Evolutionary conservation across 192 early-diverging fungal species (phyloP).

Genomic region (Entomortierella chlamydospora): DNA sequence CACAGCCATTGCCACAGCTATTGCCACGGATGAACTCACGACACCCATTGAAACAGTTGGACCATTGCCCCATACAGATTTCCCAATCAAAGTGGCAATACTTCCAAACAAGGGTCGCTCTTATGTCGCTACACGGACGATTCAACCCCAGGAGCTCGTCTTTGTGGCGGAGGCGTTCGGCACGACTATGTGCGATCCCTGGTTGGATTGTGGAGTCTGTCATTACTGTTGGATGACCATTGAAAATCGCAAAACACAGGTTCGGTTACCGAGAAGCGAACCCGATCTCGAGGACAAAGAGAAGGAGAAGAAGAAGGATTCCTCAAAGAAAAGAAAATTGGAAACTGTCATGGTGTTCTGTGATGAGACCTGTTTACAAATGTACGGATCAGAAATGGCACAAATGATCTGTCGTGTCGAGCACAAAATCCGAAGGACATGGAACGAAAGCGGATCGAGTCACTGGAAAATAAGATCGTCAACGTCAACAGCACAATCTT

Average conservation of each 20-base stretch:
- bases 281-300: not conserved
- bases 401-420: constrained; percentile 35
- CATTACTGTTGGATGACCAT: constrained; percentile 41
- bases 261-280: constrained; percentile 15
- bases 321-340: not conserved
- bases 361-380: constrained; percentile 16
- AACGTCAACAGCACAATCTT: too few relatives aligned
- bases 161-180: constrained; percentile 43
- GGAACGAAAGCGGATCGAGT: constrained; percentile 4
- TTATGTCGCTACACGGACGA: constrained; percentile 33
- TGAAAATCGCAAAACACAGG: constrained; percentile 17
- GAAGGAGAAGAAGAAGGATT: not conserved
- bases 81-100: constrained; percentile 15
- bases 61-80: not conserved
- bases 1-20: not conserved
- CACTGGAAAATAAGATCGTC: constrained; percentile 5
- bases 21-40: not conserved
- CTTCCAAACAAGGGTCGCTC: constrained; percentile 43
- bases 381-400: constrained; percentile 12
- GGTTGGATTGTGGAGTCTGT: constrained; percentile 49
- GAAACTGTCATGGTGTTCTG: constrained; percentile 48
- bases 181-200: constrained; percentile 47
- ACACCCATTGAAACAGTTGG: not conserved
- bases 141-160: constrained; percentile 28
- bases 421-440: constrained; percentile 33